Conservation (phyloP, 2,329 filamentous ascomycete genomes). For the Fusarium sp. region DNA sequence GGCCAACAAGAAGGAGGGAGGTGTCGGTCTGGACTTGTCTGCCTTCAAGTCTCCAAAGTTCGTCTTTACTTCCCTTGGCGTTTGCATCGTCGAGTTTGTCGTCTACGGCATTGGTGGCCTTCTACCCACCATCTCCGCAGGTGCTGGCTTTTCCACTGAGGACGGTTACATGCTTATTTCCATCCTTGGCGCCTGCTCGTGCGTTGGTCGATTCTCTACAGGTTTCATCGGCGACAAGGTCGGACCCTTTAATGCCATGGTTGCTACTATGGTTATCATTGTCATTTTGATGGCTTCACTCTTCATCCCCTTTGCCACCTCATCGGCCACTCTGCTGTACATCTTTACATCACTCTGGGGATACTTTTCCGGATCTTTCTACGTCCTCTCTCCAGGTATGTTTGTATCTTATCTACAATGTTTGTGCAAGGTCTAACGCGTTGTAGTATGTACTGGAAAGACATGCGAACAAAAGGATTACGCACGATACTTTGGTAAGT, state of each 20-base stretch:
- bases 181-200: slow-evolving; percentile 56
- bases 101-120: slow-evolving; percentile 60
- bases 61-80: slow-evolving; percentile 52
- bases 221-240: slow-evolving; percentile 56
- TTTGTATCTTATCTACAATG: accelerated
- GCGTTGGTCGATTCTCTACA: slow-evolving; percentile 56
- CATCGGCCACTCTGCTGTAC: slow-evolving; percentile 54
- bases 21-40: slow-evolving; percentile 48
- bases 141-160: slow-evolving; percentile 47
- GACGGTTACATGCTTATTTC: slow-evolving; percentile 58
- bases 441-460: slow-evolving; percentile 57
- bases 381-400: slow-evolving; percentile 52
- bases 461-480: slow-evolving; percentile 59
- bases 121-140: slow-evolving; percentile 58
- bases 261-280: slow-evolving; percentile 43
- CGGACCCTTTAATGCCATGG: slow-evolving; percentile 56
- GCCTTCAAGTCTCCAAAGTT: slow-evolving; percentile 55
- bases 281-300: slow-evolving; percentile 54
- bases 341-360: slow-evolving; percentile 59
- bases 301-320: slow-evolving; percentile 58
- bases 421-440: not conserved
- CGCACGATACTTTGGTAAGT: slow-evolving; percentile 53
- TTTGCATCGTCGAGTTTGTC: slow-evolving; percentile 61
- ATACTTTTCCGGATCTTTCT: slow-evolving; percentile 60
- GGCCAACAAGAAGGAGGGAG: not conserved